Conservation (phyloP, 2,329 filamentous ascomycete genomes). For the Aspergillus ustus region DNA sequence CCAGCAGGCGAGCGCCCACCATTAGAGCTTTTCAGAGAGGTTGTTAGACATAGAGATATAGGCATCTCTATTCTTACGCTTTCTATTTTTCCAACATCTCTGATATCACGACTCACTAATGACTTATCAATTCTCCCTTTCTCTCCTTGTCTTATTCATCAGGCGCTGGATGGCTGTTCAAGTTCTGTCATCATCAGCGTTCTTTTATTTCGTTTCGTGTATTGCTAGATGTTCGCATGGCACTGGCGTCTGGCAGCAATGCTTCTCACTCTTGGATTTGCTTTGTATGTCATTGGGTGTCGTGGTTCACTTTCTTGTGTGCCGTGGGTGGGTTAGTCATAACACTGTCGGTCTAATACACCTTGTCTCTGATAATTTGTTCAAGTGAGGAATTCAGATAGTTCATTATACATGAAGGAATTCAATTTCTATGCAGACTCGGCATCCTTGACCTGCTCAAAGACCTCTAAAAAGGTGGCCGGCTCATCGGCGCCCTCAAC, state of each 20-base stretch:
- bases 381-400: background rate
- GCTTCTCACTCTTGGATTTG: constrained; percentile 8
- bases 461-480: constrained; percentile 67
- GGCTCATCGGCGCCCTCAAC: constrained; percentile 75
- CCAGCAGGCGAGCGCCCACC: constrained; percentile 46
- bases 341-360: background rate
- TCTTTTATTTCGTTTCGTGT: constrained; percentile 6
- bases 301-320: background rate
- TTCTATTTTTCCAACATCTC: constrained; percentile 2
- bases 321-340: background rate
- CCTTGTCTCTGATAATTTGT: background rate
- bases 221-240: constrained; percentile 25
- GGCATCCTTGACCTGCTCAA: constrained; percentile 62
- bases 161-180: constrained; percentile 8
- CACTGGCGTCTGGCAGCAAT: constrained; percentile 15
- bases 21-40: constrained; percentile 19
- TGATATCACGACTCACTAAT: constrained; percentile 7
- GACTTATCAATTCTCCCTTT: constrained; percentile 2
- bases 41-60: constrained; percentile 7
- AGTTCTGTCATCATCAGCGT: constrained; percentile 4
- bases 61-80: background rate
- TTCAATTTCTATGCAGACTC: background rate
- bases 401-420: background rate
- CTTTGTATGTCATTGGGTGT: background rate
- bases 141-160: constrained; percentile 3